Evolutionary conservation across 2,329 filamentous ascomycete species (phyloP), one percentile per base, ranked within the genome.

Genomic region (Dendrostoma leiphaemia): DNA sequence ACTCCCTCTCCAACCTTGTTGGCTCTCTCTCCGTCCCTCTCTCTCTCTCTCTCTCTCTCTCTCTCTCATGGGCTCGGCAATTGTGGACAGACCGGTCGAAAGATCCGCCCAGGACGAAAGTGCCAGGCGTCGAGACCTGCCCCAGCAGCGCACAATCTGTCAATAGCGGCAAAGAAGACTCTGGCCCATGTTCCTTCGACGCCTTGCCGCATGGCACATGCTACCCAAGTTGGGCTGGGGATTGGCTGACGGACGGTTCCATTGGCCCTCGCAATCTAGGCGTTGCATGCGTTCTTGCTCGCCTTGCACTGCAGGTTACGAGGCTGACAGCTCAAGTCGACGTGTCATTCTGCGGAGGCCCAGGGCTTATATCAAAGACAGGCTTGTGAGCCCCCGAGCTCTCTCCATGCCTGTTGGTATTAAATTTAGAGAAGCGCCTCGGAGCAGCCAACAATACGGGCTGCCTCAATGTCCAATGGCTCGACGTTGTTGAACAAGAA

Each of bases 41-140:
- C n/a, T n/a, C n/a, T n/a, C n/a, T n/a, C n/a, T n/a, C n/a, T n/a
- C n/a, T n/a, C n/a, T n/a, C n/a, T n/a, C n/a, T n/a, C n/a, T n/a
- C n/a, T n/a, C n/a, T n/a, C n/a, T n/a, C n/a, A n/a, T n/a, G n/a
- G n/a, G n/a, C 43, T 43, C 47, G 47, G 53, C 47, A 54, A 28
- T 51, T 51, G 38, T 44, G 21, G 28, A 24, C 34, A 34, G 29
- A 41, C 34, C 50, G 52, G 28, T 43, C 49, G 48, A 46, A 21
- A 26, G 41, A 47, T 51, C 38, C 21, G 32, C 47, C 26, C 12
- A 47, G 12, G 23, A 51, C 48, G n/a, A 26, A 46, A 31, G 10
- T 21, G 47, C 45, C 26, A 32, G n/a, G 21, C 10, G n/a, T n/a
- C n/a, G n/a, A n/a, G n/a, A n/a, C n/a, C n/a, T n/a, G n/a, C n/a